These are phyloP conservation scores for Pseudogymnoascus sp. DNA, from an alignment of 2,329 filamentous ascomycete genomes.

Conservation along the genomic window DNA sequence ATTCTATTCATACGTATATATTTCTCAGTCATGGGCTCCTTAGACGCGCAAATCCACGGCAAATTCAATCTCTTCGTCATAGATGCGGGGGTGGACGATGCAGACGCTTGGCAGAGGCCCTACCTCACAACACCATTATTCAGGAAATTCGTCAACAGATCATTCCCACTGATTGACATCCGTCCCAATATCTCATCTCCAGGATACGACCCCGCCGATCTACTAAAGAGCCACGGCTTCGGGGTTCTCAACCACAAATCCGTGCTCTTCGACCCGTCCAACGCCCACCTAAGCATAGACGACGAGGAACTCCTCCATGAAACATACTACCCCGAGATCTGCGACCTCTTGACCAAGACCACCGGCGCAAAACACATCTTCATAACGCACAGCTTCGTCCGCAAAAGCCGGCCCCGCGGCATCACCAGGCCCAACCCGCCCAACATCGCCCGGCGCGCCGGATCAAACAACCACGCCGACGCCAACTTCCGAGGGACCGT, in stretches of 20 bases:
- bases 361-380: neutral
- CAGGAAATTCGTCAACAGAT: neutral
- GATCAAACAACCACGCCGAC: neutral
- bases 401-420: neutral
- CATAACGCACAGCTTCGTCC: neutral
- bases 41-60: neutral
- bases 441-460: neutral
- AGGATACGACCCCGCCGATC: neutral
- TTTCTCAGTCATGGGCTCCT: neutral
- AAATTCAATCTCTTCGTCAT: slow-evolving; percentile 4
- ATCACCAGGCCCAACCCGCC: neutral
- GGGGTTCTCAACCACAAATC: neutral
- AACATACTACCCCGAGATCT: neutral
- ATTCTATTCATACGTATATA: neutral
- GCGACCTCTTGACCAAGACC: neutral
- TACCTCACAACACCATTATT: slow-evolving; percentile 2
- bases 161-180: neutral
- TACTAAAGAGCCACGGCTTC: neutral
- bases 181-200: neutral
- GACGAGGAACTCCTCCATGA: neutral
- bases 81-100: slow-evolving; percentile 4
- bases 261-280: neutral
- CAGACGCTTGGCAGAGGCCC: neutral
- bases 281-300: neutral
- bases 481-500: neutral